A percentile compares a stretch with the other conserved stretches of the same genome.
These are phyloP conservation scores for Pseudogymnoascus sp. DNA, from an alignment of 2,329 filamentous ascomycete species.

Conservation along the genomic window DNA sequence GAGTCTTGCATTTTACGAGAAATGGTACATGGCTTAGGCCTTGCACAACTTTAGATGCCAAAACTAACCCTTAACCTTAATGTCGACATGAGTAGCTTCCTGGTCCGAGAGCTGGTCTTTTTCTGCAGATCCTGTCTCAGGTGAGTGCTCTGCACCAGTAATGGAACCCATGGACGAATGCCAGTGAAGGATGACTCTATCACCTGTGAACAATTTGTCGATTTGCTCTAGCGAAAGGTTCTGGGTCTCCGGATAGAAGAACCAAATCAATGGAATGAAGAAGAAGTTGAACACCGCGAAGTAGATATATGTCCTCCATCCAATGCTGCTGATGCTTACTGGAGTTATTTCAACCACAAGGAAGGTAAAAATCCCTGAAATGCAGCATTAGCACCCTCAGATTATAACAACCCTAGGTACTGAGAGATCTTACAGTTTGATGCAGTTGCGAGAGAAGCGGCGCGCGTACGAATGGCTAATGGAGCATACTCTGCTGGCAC, in stretches of 20 bases:
- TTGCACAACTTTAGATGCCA: neutral
- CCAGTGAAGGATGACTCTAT: slow-evolving; percentile 26
- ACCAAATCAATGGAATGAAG: slow-evolving; percentile 24
- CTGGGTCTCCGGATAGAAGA: slow-evolving; percentile 29
- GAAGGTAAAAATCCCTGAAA: slow-evolving; percentile 20
- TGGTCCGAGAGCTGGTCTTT: neutral
- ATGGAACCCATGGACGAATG: slow-evolving; percentile 19
- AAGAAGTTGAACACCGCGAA: slow-evolving; percentile 48
- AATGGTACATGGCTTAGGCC: neutral
- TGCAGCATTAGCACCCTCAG: neutral
- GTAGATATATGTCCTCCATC: slow-evolving; percentile 38
- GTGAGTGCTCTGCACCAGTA: neutral
- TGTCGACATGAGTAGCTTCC: neutral
- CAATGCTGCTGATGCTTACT: slow-evolving; percentile 26
- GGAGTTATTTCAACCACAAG: slow-evolving; percentile 29
- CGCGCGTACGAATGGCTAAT: slow-evolving; percentile 33
- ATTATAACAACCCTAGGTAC: neutral
- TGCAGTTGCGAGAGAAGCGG: slow-evolving; percentile 33
- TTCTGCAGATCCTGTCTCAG: neutral
- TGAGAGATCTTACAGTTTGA: slow-evolving; percentile 24
- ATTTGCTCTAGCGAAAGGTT: slow-evolving; percentile 28
- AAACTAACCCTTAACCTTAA: neutral
- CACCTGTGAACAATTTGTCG: slow-evolving; percentile 23
- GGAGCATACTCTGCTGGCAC: slow-evolving; percentile 46
- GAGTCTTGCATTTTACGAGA: neutral